phyloP scores from a whole-genome alignment of 2,329 filamentous ascomycete genomes.

The Acephala macrosclerotiorum region DNA sequence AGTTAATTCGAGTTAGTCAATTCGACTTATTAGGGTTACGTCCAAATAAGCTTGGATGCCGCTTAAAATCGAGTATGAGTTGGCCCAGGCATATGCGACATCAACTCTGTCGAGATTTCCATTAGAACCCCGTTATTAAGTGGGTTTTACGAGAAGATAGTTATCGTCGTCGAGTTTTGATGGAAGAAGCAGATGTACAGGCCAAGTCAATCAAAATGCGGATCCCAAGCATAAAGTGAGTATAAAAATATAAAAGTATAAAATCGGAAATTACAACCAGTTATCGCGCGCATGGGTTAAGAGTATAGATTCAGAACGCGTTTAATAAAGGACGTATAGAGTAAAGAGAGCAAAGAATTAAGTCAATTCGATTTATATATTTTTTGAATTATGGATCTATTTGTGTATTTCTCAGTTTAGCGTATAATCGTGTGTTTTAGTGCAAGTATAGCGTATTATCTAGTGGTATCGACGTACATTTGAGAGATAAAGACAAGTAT shows the following conservation, averaged over 20 bases:
- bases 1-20: too few species aligned
- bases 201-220: constrained; percentile 16
- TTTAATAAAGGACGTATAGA: constrained; percentile 3
- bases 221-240: constrained; percentile 2
- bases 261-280: constrained; percentile 22
- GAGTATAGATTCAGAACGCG: constrained; percentile 17
- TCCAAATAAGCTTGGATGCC: too few species aligned
- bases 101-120: too few species aligned
- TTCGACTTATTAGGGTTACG: too few species aligned
- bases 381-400: constrained; percentile 3
- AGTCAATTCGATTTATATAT: constrained; percentile 14
- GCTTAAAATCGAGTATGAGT: too few species aligned
- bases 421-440: constrained; percentile 14
- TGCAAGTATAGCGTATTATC: constrained; percentile 15
- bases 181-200: neutral
- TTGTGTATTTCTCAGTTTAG: constrained; percentile 17
- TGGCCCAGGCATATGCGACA: too few species aligned
- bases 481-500: constrained; percentile 4
- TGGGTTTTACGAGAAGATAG: too few species aligned
- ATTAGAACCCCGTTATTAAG: too few species aligned
- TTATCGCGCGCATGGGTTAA: constrained; percentile 1
- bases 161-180: too few species aligned
- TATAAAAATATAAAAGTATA: constrained; percentile 20
- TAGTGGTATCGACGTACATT: neutral
- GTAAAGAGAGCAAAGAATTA: neutral